Conservation (phyloP, 208 protist genomes). For the Sergeia podlipaevii region DNA sequence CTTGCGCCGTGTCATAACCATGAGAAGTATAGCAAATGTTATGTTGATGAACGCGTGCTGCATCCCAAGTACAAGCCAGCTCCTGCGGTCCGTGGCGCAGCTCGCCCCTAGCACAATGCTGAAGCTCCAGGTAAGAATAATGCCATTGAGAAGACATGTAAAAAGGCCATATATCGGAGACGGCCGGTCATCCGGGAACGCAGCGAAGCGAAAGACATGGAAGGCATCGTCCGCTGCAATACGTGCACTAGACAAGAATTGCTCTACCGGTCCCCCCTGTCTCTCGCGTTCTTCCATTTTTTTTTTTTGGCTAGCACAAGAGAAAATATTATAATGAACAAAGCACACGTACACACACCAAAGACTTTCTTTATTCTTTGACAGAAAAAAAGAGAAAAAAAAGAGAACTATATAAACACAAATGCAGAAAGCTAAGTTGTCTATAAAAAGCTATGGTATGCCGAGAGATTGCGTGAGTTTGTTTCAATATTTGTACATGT, state of each 20-base stretch:
- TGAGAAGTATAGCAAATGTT: conserved; percentile 43
- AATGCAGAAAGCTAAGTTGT: too few relatives aligned
- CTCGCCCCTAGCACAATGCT: conserved; percentile 18
- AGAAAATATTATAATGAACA: too few relatives aligned
- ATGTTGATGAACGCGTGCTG: conserved; percentile 61
- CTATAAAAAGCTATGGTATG: too few relatives aligned
- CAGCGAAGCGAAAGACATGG: conserved; percentile 10
- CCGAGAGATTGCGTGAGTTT: too few relatives aligned
- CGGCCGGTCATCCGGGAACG: conserved; percentile 63
- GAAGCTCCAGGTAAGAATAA: conserved; percentile 47
- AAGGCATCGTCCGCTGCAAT: conserved; percentile 19
- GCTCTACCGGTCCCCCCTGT: conserved; percentile 11
- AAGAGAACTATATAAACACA: too few relatives aligned
- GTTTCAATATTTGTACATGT: too few relatives aligned
- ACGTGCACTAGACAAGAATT: conserved; percentile 15
- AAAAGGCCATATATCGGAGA: conserved; percentile 56
- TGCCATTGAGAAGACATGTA: conserved; percentile 40
- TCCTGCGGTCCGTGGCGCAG: conserved; percentile 14
- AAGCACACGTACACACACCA: too few relatives aligned
- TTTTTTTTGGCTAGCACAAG: too few relatives aligned
- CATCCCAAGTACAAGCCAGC: conserved; percentile 40
- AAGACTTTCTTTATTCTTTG: too few relatives aligned
- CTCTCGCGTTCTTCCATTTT: too few relatives aligned
- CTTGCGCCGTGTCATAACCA: conserved; percentile 28
- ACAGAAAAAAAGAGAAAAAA: too few relatives aligned